A percentile compares a stretch with the other conserved stretches of the same genome.
Evolutionary conservation across 176 grass and related monocot genomes (phyloP).

Genomic region (Carex parvula): DNA sequence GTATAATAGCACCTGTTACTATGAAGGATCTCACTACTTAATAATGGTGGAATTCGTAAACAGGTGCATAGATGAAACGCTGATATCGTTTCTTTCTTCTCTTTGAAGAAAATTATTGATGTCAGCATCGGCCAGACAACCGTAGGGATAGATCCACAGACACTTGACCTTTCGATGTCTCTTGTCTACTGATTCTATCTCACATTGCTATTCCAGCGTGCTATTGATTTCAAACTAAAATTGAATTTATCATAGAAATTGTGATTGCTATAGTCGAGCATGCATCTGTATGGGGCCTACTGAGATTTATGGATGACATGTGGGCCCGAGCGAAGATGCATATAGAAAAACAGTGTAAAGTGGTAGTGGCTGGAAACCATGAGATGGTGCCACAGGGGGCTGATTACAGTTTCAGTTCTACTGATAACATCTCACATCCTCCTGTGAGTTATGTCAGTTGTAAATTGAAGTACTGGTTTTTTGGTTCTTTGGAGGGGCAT

Average conservation of each 20-base stretch:
- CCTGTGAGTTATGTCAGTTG: not conserved
- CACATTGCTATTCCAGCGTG: slow-evolving; percentile 7
- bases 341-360: not conserved
- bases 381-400: not conserved
- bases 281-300: slow-evolving; percentile 1
- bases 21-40: not conserved
- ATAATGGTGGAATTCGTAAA: too few species aligned
- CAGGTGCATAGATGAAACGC: too few species aligned
- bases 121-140: slow-evolving; percentile 78
- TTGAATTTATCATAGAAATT: not conserved
- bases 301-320: slow-evolving; percentile 7
- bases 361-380: not conserved
- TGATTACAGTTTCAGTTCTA: slow-evolving; percentile 6
- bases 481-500: too few species aligned
- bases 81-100: not conserved
- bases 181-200: slow-evolving; percentile 29
- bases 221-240: not conserved
- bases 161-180: slow-evolving; percentile 31
- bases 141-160: slow-evolving; percentile 79
- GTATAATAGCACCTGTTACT: slow-evolving; percentile 22
- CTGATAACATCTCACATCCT: slow-evolving; percentile 13
- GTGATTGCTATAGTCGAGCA: not conserved
- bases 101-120: not conserved
- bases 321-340: slow-evolving; percentile 1
- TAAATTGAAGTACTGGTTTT: not conserved